These are phyloP conservation scores for Noccaea bulbosa DNA, from an alignment of 345 rosid species.

Conservation along the genomic window DNA sequence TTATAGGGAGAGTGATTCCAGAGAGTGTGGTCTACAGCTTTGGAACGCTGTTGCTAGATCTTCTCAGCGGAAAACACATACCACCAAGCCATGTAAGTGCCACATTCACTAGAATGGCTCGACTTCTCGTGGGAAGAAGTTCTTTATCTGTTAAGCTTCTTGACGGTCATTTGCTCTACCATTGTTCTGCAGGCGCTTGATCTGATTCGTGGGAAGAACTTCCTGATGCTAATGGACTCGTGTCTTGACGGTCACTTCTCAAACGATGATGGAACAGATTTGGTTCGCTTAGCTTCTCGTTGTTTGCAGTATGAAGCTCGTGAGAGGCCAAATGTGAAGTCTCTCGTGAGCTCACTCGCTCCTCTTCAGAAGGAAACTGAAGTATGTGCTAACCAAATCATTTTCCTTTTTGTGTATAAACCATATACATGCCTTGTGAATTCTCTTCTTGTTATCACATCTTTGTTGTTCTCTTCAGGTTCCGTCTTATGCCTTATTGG, in stretches of 20 bases:
- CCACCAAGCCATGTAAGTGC: constrained; percentile 86
- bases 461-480: constrained; percentile 48
- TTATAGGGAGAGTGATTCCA: constrained; percentile 75
- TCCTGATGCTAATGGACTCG: constrained; percentile 82
- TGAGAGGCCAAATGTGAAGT: constrained; percentile 86
- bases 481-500: constrained; percentile 68
- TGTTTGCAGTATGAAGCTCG: constrained; percentile 88
- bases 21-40: constrained; percentile 93
- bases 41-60: constrained; percentile 80
- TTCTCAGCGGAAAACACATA: constrained; percentile 92
- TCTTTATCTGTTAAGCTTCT: constrained; percentile 17
- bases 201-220: constrained; percentile 78
- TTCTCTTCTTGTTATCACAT: neutral
- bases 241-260: constrained; percentile 82
- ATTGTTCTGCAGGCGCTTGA: constrained; percentile 74
- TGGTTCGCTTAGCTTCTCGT: constrained; percentile 79
- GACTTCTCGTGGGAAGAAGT: constrained; percentile 13
- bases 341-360: constrained; percentile 69
- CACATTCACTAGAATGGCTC: constrained; percentile 25
- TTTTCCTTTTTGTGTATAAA: neutral
- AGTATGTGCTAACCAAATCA: constrained; percentile 44
- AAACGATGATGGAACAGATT: constrained; percentile 87
- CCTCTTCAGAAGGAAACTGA: constrained; percentile 79
- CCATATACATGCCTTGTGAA: neutral
- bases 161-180: neutral